Conservation (phyloP, 75 land plant species). For the Selaginella tamariscina region DNA sequence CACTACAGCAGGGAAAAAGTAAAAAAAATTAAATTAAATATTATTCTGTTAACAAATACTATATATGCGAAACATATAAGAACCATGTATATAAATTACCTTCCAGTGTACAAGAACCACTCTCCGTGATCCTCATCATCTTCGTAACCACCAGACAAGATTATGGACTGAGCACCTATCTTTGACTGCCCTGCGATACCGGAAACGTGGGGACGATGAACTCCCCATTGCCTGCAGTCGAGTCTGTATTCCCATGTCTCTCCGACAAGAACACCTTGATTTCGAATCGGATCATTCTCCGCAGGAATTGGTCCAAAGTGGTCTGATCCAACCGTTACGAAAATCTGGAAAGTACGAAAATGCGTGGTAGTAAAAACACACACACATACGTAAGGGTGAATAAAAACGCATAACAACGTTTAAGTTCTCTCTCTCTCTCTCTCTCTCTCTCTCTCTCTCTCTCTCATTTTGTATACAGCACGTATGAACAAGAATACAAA, state of each 20-base stretch:
- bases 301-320: slow-evolving; percentile 91
- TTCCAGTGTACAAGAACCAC: slow-evolving; percentile 95
- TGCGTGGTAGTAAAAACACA: too few relatives aligned
- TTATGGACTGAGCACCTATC: slow-evolving; percentile 78
- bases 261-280: slow-evolving; percentile 78
- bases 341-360: too few relatives aligned
- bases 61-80: not conserved
- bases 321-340: slow-evolving; percentile 72
- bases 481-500: too few relatives aligned
- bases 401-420: too few relatives aligned
- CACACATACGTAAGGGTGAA: too few relatives aligned
- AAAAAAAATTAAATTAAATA: not conserved
- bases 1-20: slow-evolving; percentile 35
- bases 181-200: slow-evolving; percentile 86
- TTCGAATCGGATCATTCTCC: slow-evolving; percentile 69
- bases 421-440: too few relatives aligned
- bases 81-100: slow-evolving; percentile 24
- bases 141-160: slow-evolving; percentile 81
- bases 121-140: slow-evolving; percentile 98
- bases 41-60: not conserved
- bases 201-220: slow-evolving; percentile 77
- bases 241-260: slow-evolving; percentile 77
- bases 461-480: too few relatives aligned
- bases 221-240: slow-evolving; percentile 95
- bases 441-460: too few relatives aligned